phyloP scores from a whole-genome alignment of 2,329 filamentous ascomycete species.

The Trichoderma citrinoviride region DNA sequence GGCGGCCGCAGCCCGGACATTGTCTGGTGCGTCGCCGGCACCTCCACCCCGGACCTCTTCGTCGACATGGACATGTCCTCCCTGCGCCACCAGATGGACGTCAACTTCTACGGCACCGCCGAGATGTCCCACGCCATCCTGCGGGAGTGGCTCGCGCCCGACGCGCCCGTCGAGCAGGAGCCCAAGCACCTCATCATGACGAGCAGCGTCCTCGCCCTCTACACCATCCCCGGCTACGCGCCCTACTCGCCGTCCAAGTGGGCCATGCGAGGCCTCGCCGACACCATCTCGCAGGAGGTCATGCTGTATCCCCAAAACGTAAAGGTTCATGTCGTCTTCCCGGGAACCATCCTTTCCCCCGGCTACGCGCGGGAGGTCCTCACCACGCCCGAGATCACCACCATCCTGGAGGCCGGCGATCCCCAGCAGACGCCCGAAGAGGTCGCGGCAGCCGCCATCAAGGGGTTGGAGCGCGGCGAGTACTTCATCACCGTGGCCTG shows the following conservation, averaged over 20 bases:
- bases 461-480: conserved; percentile 74
- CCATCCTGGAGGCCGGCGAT: conserved; percentile 78
- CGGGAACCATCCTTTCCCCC: conserved; percentile 76
- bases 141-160: conserved; percentile 65
- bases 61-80: conserved; percentile 66
- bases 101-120: conserved; percentile 84
- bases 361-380: conserved; percentile 73
- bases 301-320: conserved; percentile 82
- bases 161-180: conserved; percentile 42
- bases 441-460: conserved; percentile 68
- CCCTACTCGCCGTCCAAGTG: conserved; percentile 83
- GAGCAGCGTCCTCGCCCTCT: conserved; percentile 70
- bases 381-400: conserved; percentile 77
- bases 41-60: conserved; percentile 72
- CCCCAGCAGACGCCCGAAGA: conserved; percentile 73
- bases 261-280: conserved; percentile 78
- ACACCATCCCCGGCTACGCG: conserved; percentile 75
- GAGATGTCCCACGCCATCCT: conserved; percentile 83
- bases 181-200: conserved; percentile 86
- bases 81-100: conserved; percentile 78
- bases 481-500: conserved; percentile 76
- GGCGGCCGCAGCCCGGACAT: conserved; percentile 70
- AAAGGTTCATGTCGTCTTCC: conserved; percentile 77
- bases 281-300: conserved; percentile 80
- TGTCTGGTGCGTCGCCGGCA: conserved; percentile 87